phyloP scores from a whole-genome alignment of 768 basidiomycete genomes.

The Mrakia gelida region DNA sequence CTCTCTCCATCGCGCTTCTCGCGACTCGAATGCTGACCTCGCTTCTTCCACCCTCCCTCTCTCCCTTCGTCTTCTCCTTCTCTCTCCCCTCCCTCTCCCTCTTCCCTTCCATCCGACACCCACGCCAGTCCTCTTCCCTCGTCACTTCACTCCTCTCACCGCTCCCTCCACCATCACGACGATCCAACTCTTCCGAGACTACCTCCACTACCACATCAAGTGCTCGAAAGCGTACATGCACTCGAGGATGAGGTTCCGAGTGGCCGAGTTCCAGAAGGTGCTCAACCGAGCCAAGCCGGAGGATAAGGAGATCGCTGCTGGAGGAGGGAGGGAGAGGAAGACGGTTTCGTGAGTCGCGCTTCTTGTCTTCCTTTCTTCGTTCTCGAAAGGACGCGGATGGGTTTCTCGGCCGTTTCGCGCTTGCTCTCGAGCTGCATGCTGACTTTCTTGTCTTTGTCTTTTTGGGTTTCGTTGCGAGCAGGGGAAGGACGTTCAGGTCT shows the following conservation, averaged over 20 bases:
- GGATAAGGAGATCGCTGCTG: constrained; percentile 46
- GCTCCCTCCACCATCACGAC: constrained; percentile 82
- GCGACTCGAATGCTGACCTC: neutral
- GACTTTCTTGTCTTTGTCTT: neutral
- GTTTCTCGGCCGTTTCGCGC: neutral
- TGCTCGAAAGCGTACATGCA: constrained; percentile 99
- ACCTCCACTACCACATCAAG: constrained; percentile 99
- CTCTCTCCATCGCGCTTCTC: neutral
- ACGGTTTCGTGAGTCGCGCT: constrained; percentile 65
- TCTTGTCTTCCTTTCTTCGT: neutral
- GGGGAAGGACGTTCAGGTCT: constrained; percentile 26
- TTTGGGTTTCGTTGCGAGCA: neutral
- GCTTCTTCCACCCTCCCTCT: neutral
- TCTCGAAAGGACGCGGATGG: neutral
- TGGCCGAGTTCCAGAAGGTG: constrained; percentile 85
- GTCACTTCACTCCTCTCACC: constrained; percentile 71
- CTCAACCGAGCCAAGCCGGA: constrained; percentile 95
- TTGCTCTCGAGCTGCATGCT: neutral
- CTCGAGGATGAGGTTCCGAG: constrained; percentile 88
- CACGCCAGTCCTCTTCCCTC: constrained; percentile 76
- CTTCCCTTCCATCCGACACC: neutral
- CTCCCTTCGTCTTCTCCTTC: neutral
- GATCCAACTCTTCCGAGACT: constrained; percentile 94
- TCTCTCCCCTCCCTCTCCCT: neutral
- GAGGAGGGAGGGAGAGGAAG: constrained; percentile 69